Conservation (phyloP, 2,329 filamentous ascomycete genomes). For the Alternaria panax region DNA sequence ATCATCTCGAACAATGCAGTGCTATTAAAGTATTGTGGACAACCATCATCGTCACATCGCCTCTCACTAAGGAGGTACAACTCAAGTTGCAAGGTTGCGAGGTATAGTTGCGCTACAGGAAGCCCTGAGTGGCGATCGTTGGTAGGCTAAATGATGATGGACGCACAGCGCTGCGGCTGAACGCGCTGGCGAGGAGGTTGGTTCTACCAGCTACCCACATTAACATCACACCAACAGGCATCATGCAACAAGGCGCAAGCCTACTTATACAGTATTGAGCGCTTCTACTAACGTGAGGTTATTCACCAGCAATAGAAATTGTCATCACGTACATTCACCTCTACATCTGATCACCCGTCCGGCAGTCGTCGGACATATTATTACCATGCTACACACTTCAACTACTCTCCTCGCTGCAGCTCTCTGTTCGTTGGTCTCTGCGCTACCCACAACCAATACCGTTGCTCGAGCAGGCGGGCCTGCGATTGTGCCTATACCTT, state of each 20-base stretch:
- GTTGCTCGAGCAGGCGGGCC: slow-evolving; percentile 47
- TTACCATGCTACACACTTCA: slow-evolving; percentile 8
- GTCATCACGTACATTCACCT: not conserved
- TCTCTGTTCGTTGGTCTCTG: slow-evolving; percentile 9
- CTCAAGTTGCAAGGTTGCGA: not conserved
- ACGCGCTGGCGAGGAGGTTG: slow-evolving; percentile 14
- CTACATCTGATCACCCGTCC: not conserved
- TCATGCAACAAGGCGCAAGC: not conserved
- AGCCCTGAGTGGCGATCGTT: slow-evolving; percentile 1
- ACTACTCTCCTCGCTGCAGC: slow-evolving; percentile 1
- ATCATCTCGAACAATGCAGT: slow-evolving; percentile 11
- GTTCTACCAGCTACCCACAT: slow-evolving; percentile 3
- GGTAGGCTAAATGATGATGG: slow-evolving; percentile 9
- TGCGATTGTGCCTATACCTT: slow-evolving; percentile 40
- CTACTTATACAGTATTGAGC: slow-evolving; percentile 7
- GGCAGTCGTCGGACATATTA: not conserved
- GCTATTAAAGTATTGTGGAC: not conserved
- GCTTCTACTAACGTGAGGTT: not conserved
- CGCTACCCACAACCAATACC: slow-evolving; percentile 9
- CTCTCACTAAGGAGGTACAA: slow-evolving; percentile 3
- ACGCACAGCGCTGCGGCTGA: slow-evolving; percentile 24
- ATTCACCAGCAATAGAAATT: not conserved
- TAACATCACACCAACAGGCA: slow-evolving; percentile 11
- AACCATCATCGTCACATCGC: slow-evolving; percentile 11
- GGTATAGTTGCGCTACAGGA: slow-evolving; percentile 8